A percentile compares a stretch with the other conserved stretches of the same genome.
These are phyloP conservation scores for Neurospora sp. DNA, from an alignment of 495 filamentous ascomycete species.

Conservation along the genomic window DNA sequence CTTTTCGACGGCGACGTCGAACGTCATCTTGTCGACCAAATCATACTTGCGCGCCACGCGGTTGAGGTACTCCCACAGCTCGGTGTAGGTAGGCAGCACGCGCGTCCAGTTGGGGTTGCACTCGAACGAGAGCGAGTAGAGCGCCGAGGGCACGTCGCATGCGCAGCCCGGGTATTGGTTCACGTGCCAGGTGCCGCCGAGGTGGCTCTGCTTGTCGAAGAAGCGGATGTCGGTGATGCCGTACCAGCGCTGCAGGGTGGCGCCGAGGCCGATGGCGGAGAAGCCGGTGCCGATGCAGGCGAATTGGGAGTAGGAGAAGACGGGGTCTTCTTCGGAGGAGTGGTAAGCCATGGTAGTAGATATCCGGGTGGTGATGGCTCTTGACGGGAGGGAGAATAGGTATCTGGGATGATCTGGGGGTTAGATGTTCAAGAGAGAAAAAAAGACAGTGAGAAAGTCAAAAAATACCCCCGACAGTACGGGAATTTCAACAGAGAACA, in stretches of 20 bases:
- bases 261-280: conserved; percentile 57
- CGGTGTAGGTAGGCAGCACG: conserved; percentile 41
- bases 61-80: conserved; percentile 51
- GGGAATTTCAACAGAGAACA: neutral
- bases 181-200: conserved; percentile 61
- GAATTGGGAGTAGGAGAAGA: conserved; percentile 19
- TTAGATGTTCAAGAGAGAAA: neutral
- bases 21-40: conserved; percentile 49
- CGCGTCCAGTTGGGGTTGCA: conserved; percentile 49
- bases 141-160: conserved; percentile 32
- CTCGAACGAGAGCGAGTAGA: conserved; percentile 56
- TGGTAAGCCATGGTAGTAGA: neutral
- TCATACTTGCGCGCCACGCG: conserved; percentile 46
- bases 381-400: neutral
- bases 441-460: neutral
- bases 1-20: conserved; percentile 46
- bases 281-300: conserved; percentile 53
- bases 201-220: conserved; percentile 49
- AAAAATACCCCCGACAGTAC: neutral
- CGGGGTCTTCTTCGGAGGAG: neutral
- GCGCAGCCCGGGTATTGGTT: conserved; percentile 52
- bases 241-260: conserved; percentile 47
- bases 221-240: conserved; percentile 51
- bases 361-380: neutral
- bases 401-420: neutral